A percentile compares a stretch with the other conserved stretches of the same genome.
Evolutionary conservation across 805 yeast genomes (phyloP).

Genomic region (Torulaspora delbrueckii): DNA sequence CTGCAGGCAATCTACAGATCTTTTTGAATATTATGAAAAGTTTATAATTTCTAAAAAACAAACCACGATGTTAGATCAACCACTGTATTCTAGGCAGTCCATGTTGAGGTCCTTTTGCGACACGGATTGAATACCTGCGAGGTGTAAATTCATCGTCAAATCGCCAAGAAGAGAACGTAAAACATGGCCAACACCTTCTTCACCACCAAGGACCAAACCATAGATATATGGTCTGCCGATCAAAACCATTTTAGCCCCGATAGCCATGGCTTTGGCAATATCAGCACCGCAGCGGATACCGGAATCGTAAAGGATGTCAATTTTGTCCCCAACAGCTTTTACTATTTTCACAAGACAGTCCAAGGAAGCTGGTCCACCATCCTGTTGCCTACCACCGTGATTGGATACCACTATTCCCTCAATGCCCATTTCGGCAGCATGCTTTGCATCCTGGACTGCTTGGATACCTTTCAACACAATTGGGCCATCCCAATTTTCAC

Average conservation of each 20-base stretch:
- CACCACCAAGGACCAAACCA: constrained; percentile 74
- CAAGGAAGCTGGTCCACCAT: constrained; percentile 30
- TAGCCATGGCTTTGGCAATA: constrained; percentile 62
- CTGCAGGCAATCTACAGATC: too few relatives aligned
- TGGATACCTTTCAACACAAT: constrained; percentile 60
- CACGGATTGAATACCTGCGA: constrained; percentile 14
- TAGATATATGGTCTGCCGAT: constrained; percentile 72
- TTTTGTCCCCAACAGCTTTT: constrained; percentile 29
- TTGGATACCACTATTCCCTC: constrained; percentile 63
- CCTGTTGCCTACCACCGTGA: constrained; percentile 64
- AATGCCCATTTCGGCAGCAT: constrained; percentile 53
- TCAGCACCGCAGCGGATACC: constrained; percentile 76
- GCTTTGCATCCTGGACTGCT: constrained; percentile 57
- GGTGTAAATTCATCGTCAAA: constrained; percentile 13
- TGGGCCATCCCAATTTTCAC: constrained; percentile 39
- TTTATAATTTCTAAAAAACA: too few relatives aligned
- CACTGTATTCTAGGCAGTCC: constrained; percentile 9
- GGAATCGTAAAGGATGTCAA: constrained; percentile 68
- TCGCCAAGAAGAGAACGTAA: constrained; percentile 15
- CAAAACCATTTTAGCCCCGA: constrained; percentile 74
- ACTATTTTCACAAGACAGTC: constrained; percentile 44
- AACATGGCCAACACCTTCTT: constrained; percentile 51
- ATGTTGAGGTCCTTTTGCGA: constrained; percentile 10
- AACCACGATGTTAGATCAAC: not conserved
- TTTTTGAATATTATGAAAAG: too few relatives aligned